Base-by-base conservation (phyloP, 768 basidiomycete species). In the Pulveroboletus sp. region DNA sequence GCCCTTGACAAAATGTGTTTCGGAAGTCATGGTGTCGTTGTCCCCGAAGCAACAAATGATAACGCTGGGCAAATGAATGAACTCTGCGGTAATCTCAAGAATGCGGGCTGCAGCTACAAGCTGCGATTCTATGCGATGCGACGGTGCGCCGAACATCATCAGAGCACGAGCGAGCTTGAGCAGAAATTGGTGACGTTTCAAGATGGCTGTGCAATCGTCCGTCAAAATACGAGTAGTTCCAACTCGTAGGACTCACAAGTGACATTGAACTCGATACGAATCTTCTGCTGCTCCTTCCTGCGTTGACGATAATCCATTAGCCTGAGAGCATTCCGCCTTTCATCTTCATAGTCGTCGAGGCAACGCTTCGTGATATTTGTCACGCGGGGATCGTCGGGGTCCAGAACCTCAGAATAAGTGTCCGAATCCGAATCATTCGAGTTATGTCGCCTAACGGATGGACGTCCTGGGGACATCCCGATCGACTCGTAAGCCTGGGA, bases 71-170 rank as follows among this genome's bases (percentile, higher is more conserved):
- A 90, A 72, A 68, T 94, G 87, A 34, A 95, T 87, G 63, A 94
- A 94, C 64, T 94, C 90, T 38, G 91, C 90, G 64, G 91, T 84
- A 46, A 97, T 81, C 59, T 94, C 92, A 16, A 97, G 82, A 44
- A 94, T 92, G 14, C 84, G 79, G 0, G 94, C 90, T 8, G 90
- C 90, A 10, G 93, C 87, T 27, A 87, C 76, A 33, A 97, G 81
- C 64, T 97, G 94, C 3, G 91, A 86, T 68, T 95, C 93, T 51
- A 97, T 89, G 27, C 94, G 83, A 70, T 97, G 94, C 20, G 90
- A 92, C 1, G 93, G 92, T 16, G 93, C 90, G 5, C 93, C 92
- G 61, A 90, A 94, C 12, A 84, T 84, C 89, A 97, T 94, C 34
- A 97, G 74, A 16, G 90, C 84, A 51, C 85, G 80, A 14, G 92